phyloP scores from a whole-genome alignment of 108 stramenopile species.

The Schizochytrium sp. region DNA sequence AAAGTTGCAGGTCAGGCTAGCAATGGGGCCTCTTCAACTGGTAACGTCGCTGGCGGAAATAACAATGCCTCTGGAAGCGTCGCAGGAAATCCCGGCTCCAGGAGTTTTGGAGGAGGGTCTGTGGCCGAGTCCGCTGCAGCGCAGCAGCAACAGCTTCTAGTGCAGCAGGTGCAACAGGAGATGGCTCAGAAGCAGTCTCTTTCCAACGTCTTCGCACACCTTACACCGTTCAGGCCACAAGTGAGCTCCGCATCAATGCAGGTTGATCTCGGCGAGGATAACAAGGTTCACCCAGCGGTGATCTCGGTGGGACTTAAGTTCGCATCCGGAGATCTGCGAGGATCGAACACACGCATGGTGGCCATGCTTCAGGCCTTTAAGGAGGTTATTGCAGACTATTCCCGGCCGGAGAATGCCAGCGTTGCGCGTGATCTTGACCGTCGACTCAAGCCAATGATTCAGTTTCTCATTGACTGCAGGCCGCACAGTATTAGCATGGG shows the following conservation, averaged over 20 bases:
- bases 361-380: conserved; percentile 90
- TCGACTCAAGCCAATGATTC: conserved; percentile 88
- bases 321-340: conserved; percentile 83
- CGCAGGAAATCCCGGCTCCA: too few relatives aligned
- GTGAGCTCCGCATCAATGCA: conserved; percentile 44
- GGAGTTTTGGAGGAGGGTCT: too few relatives aligned
- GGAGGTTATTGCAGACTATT: conserved; percentile 69
- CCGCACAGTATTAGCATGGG: conserved; percentile 95
- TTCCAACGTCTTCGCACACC: neutral
- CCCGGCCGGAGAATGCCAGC: conserved; percentile 62
- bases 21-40: too few relatives aligned
- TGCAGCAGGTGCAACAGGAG: neutral
- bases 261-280: conserved; percentile 19
- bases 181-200: conserved; percentile 61
- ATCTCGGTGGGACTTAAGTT: conserved; percentile 85
- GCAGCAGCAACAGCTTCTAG: too few relatives aligned
- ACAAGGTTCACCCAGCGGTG: conserved; percentile 85
- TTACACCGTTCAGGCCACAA: conserved; percentile 33
- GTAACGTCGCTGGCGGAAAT: too few relatives aligned
- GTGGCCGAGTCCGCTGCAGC: too few relatives aligned
- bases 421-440: conserved; percentile 84
- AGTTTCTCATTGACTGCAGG: conserved; percentile 89
- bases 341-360: conserved; percentile 88
- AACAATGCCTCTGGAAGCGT: too few relatives aligned
- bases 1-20: neutral